Evolutionary conservation across 441 rosid species (phyloP).

Genomic region (Populus hybrid): DNA sequence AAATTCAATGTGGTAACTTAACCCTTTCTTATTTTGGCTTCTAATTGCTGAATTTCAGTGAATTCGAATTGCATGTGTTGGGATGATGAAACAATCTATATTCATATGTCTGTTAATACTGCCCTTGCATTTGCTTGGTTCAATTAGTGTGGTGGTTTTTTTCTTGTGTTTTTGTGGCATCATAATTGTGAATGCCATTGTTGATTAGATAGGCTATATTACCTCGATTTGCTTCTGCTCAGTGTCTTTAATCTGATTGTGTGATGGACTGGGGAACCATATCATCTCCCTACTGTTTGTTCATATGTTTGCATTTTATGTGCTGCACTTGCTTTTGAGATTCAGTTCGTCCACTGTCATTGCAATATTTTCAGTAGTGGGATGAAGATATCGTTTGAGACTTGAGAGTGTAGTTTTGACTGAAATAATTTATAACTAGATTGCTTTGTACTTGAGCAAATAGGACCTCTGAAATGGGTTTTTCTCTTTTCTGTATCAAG

Average conservation of each 20-base stretch:
- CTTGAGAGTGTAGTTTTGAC: neutral
- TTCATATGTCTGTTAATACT: neutral
- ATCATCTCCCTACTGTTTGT: neutral
- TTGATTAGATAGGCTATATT: neutral
- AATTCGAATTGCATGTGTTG: conserved; percentile 2
- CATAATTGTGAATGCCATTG: neutral
- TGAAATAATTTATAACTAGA: neutral
- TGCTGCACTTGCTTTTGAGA: neutral
- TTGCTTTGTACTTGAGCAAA: neutral
- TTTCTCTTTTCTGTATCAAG: neutral
- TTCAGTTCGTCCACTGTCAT: neutral
- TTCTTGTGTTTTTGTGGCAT: neutral
- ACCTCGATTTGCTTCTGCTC: neutral
- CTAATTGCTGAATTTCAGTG: conserved; percentile 2
- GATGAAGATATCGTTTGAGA: neutral
- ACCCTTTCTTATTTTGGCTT: conserved; percentile 12
- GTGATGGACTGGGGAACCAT: neutral
- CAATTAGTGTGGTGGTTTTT: neutral
- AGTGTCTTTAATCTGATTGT: neutral
- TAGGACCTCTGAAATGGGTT: neutral
- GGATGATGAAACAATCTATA: neutral
- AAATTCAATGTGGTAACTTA: conserved; percentile 19
- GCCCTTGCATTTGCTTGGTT: neutral
- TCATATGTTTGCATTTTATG: neutral
- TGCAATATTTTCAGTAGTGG: neutral